Base-by-base conservation (phyloP, 202 grass and related monocot genomes). In the Zizania palustris region DNA sequence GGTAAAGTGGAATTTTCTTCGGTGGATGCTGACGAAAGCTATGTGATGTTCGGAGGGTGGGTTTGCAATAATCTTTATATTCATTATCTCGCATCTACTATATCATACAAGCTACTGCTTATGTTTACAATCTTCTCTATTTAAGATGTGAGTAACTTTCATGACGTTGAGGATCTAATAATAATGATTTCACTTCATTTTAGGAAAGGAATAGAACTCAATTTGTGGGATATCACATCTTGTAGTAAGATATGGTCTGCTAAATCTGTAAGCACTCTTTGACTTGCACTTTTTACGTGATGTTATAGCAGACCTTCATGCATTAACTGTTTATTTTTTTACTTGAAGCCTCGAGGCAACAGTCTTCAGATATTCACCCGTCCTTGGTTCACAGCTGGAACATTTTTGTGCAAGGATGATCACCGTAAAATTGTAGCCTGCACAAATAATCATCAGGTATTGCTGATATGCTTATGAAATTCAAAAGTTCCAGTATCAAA, bases 1-100 rank as follows among this genome's bases (percentile, higher is more conserved):
- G 92, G 92, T 56, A 77, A 80, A 70, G 66, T 99, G 70, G 58
- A 85, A 58, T 96, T 93, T 81, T 85, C 74, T 85, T 89, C 81
- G 5, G 62, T 99, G 11, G 83, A 95, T 88, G 80, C 79, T 87
- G 85, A 71, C 44, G 91, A 92, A 82, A 90, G 76, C 48, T 95
- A 87, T 85, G 83, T 39, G 19, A 90, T 99, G 66, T 96, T 99
- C 57, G 92, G 96, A 83, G 96, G 96, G 96, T 99, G 79, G 71
- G 91, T 81, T 69, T 78, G 21, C 54, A 51, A 44, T 69, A 75
- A 76, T 33, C 43, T 69, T 60, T 1, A 34, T 18, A 11, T 16
- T 3, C 18, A 60, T 42, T 61, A 34, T 45, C 5, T 62, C n/a
- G 7, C 71, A 48, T 76, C 16, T 55, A 21, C 7, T 78, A 42